A percentile compares a stretch with the other conserved stretches of the same genome.
These are phyloP conservation scores for Colletotrichum noveboracense DNA, from an alignment of 2,329 filamentous ascomycete genomes.

Conservation along the genomic window DNA sequence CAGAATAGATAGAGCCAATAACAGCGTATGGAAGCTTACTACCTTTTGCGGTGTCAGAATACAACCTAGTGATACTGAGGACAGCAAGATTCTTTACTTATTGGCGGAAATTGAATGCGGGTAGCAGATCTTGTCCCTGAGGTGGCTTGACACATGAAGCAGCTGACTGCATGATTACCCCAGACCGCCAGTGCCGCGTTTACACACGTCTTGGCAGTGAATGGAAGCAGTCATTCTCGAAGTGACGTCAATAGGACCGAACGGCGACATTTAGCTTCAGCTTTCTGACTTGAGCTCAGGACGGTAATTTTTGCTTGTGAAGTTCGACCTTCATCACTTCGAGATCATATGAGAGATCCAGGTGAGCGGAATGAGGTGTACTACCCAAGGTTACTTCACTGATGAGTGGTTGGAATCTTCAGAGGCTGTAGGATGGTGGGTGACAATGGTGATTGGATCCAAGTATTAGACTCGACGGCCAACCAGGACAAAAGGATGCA, in stretches of 20 bases:
- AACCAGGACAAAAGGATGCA: not conserved
- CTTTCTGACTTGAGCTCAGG: rapidly evolving
- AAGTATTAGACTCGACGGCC: not conserved
- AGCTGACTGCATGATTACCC: not conserved
- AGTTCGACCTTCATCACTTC: not conserved
- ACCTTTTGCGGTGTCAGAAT: too few relatives aligned
- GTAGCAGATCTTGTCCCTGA: not conserved
- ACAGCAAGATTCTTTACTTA: too few relatives aligned
- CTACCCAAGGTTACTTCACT: rapidly evolving
- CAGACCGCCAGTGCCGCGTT: not conserved
- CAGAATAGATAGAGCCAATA: too few relatives aligned
- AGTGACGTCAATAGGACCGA: not conserved
- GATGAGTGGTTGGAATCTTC: not conserved
- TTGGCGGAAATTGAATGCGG: not conserved
- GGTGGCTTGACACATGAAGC: not conserved
- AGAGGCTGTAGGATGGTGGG: not conserved
- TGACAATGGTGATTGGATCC: not conserved
- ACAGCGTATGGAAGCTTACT: too few relatives aligned
- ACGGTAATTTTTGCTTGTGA: not conserved
- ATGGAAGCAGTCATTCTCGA: not conserved
- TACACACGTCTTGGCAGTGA: rapidly evolving
- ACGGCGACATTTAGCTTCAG: rapidly evolving
- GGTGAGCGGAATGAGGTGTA: not conserved
- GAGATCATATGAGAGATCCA: not conserved
- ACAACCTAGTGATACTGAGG: too few relatives aligned